Conservation (phyloP, 192 early-diverging fungal species). For the Pilobolus umbonatus region DNA sequence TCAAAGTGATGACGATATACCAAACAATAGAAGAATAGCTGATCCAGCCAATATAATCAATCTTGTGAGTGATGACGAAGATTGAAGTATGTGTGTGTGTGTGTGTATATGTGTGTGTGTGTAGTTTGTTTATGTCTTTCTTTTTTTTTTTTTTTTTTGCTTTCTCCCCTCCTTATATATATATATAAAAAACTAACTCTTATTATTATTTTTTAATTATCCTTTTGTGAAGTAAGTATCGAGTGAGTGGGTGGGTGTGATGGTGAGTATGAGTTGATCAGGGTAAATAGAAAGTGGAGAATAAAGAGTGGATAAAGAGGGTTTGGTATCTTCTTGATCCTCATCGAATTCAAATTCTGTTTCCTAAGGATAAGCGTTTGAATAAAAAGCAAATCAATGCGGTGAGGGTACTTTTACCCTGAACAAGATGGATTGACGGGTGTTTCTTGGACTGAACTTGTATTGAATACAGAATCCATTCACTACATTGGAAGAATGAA, state of each 20-base stretch:
- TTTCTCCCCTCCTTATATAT: no score
- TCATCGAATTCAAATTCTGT: constrained; percentile 2
- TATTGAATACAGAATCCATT: not conserved
- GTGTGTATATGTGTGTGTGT: no score
- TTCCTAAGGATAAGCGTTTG: not conserved
- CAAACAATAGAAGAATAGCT: not conserved
- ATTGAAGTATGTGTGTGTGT: no score
- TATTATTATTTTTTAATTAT: not conserved
- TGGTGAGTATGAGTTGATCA: not conserved
- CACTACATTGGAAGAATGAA: no score
- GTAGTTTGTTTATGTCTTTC: not conserved
- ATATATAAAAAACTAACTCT: not conserved
- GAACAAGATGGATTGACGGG: not conserved
- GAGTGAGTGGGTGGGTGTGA: not conserved
- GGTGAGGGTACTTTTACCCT: not conserved
- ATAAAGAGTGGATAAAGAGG: not conserved
- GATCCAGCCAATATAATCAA: not conserved
- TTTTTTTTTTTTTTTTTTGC: no score
- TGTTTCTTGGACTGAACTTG: not conserved
- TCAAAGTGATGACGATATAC: not conserved
- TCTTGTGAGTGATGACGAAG: constrained; percentile 18
- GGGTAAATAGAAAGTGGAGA: constrained; percentile 1
- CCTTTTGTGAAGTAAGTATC: not conserved
- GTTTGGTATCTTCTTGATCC: constrained; percentile 1
- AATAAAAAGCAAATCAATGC: not conserved